Percentiles rank a stretch among this genome's conserved stretches.
phyloP scores from a whole-genome alignment of 2,329 filamentous ascomycete species.

The Cyphellophora attinorum region DNA sequence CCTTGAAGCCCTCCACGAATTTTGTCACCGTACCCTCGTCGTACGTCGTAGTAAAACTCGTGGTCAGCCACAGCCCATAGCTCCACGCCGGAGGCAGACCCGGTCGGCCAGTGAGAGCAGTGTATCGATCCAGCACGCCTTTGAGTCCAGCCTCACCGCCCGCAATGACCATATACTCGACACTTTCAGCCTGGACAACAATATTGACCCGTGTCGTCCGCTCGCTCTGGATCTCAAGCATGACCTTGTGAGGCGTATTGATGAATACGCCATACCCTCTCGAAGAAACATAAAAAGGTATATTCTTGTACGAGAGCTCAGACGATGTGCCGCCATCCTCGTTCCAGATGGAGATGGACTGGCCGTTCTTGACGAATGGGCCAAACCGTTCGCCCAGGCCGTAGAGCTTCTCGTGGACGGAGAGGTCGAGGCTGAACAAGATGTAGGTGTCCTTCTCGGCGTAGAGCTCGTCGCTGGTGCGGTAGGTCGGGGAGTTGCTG shows the following conservation, averaged over 20 bases:
- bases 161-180: constrained; percentile 68
- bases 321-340: constrained; percentile 40
- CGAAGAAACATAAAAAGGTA: constrained; percentile 37
- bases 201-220: constrained; percentile 62
- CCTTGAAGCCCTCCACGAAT: constrained; percentile 61
- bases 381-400: constrained; percentile 70
- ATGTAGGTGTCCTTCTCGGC: constrained; percentile 29
- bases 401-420: constrained; percentile 54
- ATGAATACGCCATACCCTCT: constrained; percentile 71
- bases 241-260: constrained; percentile 59
- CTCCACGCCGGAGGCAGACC: constrained; percentile 62
- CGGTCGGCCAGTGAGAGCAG: constrained; percentile 56
- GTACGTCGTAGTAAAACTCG: constrained; percentile 62
- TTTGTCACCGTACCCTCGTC: constrained; percentile 57
- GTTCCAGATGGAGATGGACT: constrained; percentile 56
- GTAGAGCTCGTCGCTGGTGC: constrained; percentile 26
- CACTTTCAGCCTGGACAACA: constrained; percentile 55
- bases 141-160: constrained; percentile 63
- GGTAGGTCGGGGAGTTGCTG: constrained; percentile 23
- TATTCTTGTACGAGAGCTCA: constrained; percentile 31
- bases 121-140: constrained; percentile 60
- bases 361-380: constrained; percentile 66
- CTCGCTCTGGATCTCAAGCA: constrained; percentile 66
- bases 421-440: constrained; percentile 28
- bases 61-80: constrained; percentile 68